Evolutionary conservation across 2,329 filamentous ascomycete species (phyloP), one percentile per base, ranked within the genome.

Genomic region (Sporothrix phasma): DNA sequence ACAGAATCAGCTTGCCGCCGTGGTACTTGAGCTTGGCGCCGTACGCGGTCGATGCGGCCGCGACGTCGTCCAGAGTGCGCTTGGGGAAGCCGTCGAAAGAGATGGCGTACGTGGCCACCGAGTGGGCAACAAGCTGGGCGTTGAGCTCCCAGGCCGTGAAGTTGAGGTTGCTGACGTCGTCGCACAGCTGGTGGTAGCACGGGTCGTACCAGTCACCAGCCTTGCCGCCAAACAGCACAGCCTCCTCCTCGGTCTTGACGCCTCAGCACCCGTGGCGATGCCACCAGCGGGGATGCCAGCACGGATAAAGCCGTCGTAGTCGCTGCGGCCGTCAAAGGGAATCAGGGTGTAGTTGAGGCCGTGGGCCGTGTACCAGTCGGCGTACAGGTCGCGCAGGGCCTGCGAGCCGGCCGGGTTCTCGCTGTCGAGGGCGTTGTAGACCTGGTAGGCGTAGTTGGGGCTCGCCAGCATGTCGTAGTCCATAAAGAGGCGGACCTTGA

Each of bases 261-360:
- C 83, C 74, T 92, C 89, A 1, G 89, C 89, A 45, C 89, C 89
- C 2, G 89, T 91, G 63, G 88, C 88, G 66, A 92, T 84, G 34
- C 89, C 89, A 26, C 89, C 88, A 0, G 84, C 84, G 0, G 89
- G 87, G 47, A 92, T 90, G 3, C 87, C 87, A 64, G 83, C 80
- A 41, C 84, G 80, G 70, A 92, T 87, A 77, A 93, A 92, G 1
- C 84, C 87, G 60, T 86, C 88, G 70, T 93, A 93, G 74, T 94
- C 90, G 67, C 86, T 90, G 65, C 89, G 85, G 6, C 89, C 89
- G 69, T 91, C 87, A 68, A 94, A 93, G 2, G 84, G 82, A 31
- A 89, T 89, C 65, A 88, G 84, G 0, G 84, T 88, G 72, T 86
- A 87, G 74, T 86, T 85, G 64, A 86, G 78, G 1, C 80, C 85